phyloP scores from a whole-genome alignment of 257 asterid genomes.

The Fraxinus excelsior region DNA sequence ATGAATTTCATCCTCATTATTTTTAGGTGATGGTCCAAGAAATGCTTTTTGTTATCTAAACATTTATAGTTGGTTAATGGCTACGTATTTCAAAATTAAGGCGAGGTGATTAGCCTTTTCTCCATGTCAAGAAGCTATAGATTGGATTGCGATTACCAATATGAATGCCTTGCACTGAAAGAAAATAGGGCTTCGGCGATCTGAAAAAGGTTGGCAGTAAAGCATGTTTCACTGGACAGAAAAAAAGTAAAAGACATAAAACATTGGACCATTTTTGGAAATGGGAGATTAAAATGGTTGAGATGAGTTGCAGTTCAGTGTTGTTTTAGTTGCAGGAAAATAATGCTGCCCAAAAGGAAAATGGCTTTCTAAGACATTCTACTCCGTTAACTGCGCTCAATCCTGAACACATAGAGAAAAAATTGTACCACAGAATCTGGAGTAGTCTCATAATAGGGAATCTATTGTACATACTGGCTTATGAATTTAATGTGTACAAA shows the following conservation, averaged over 20 bases:
- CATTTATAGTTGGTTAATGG: not conserved
- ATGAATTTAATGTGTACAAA: slow-evolving; percentile 1
- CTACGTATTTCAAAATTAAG: not conserved
- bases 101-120: not conserved
- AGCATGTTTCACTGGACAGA: not conserved
- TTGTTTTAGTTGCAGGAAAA: not conserved
- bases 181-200: not conserved
- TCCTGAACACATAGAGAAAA: slow-evolving; percentile 7
- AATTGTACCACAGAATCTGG: not conserved
- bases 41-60: not conserved
- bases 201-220: slow-evolving; percentile 1
- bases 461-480: not conserved
- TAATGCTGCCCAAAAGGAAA: not conserved
- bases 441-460: not conserved
- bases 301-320: not conserved
- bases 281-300: not conserved
- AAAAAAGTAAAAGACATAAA: not conserved
- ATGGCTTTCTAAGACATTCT: not conserved
- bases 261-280: not conserved
- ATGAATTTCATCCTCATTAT: not conserved
- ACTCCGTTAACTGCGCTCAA: not conserved
- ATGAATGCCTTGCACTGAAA: not conserved
- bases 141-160: not conserved
- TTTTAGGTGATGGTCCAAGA: not conserved
- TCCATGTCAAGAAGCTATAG: not conserved